These are phyloP conservation scores for Arthrobotrys sinensis DNA, from an alignment of 2,329 filamentous ascomycete genomes.

Conservation along the genomic window DNA sequence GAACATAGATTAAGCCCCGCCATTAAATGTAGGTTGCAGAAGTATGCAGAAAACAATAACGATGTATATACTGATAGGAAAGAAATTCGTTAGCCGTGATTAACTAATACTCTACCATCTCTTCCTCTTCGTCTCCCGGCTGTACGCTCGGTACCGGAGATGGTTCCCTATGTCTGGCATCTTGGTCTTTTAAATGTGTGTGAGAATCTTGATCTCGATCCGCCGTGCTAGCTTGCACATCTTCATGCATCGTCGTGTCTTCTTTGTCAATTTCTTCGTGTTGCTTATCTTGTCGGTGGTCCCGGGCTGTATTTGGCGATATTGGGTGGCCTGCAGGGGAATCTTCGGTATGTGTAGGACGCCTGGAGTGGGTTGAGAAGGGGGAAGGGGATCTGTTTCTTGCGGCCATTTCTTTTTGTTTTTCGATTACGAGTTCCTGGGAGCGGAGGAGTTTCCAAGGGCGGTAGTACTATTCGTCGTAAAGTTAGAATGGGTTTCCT, in stretches of 20 bases:
- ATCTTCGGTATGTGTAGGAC: constrained; percentile 22
- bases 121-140: constrained; percentile 53
- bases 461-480: constrained; percentile 52
- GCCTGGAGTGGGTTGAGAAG: background rate
- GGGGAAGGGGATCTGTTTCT: constrained; percentile 52
- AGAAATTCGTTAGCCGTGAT: constrained; percentile 18
- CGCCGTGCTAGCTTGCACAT: background rate
- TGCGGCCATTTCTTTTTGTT: constrained; percentile 57
- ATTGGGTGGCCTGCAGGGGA: background rate
- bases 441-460: constrained; percentile 60
- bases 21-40: background rate
- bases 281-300: constrained; percentile 8
- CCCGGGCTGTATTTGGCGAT: constrained; percentile 20
- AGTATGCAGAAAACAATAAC: constrained; percentile 3
- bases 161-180: constrained; percentile 12
- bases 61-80: constrained; percentile 7
- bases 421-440: constrained; percentile 56
- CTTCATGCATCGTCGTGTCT: constrained; percentile 35
- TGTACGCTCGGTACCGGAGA: constrained; percentile 32
- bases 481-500: background rate
- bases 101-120: constrained; percentile 60
- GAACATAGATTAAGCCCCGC: background rate
- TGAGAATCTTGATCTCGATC: constrained; percentile 21
- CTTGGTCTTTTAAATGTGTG: constrained; percentile 33
- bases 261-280: constrained; percentile 21